These are phyloP conservation scores for Parafenestella ontariensis DNA, from an alignment of 2,329 filamentous ascomycete genomes.

Conservation along the genomic window DNA sequence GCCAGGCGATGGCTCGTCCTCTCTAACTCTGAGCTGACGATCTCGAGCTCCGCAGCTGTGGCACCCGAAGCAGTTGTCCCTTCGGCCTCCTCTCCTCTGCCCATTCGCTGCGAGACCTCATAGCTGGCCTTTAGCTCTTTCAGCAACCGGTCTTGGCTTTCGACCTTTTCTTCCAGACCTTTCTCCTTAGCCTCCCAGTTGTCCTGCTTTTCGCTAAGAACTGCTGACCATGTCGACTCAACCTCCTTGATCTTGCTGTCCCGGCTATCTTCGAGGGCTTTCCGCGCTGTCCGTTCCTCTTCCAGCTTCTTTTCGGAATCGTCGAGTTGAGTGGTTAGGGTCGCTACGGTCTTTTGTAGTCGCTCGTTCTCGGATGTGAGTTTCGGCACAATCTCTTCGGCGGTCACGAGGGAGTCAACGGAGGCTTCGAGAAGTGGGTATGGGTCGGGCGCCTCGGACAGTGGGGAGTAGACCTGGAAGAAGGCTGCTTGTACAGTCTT, in stretches of 20 bases:
- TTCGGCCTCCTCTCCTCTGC: slow-evolving; percentile 71
- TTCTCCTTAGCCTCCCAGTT: slow-evolving; percentile 97
- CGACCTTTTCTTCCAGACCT: slow-evolving; percentile 87
- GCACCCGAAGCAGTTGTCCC: slow-evolving; percentile 67
- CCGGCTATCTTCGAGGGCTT: slow-evolving; percentile 76
- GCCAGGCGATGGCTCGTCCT: slow-evolving; percentile 85
- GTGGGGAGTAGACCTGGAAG: slow-evolving; percentile 86
- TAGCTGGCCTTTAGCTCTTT: slow-evolving; percentile 97
- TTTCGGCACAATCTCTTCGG: slow-evolving; percentile 90
- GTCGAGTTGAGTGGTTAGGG: slow-evolving; percentile 81
- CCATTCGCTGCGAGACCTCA: slow-evolving; percentile 91
- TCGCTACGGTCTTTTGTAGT: slow-evolving; percentile 78
- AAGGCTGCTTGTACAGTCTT: slow-evolving; percentile 95
- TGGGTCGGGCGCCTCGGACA: slow-evolving; percentile 95
- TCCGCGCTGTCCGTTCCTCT: slow-evolving; percentile 74
- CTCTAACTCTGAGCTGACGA: slow-evolving; percentile 90
- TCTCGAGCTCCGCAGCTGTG: slow-evolving; percentile 88
- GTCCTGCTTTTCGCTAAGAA: slow-evolving; percentile 89
- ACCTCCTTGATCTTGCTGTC: slow-evolving; percentile 87
- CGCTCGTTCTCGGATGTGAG: slow-evolving; percentile 87
- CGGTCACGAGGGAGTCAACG: slow-evolving; percentile 88
- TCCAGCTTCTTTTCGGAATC: slow-evolving; percentile 82
- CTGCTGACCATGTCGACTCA: slow-evolving; percentile 86
- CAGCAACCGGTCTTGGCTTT: slow-evolving; percentile 88
- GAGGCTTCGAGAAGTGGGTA: slow-evolving; percentile 96